Base-by-base conservation (phyloP, 768 basidiomycete genomes). In the Lentinula aciculospora region DNA sequence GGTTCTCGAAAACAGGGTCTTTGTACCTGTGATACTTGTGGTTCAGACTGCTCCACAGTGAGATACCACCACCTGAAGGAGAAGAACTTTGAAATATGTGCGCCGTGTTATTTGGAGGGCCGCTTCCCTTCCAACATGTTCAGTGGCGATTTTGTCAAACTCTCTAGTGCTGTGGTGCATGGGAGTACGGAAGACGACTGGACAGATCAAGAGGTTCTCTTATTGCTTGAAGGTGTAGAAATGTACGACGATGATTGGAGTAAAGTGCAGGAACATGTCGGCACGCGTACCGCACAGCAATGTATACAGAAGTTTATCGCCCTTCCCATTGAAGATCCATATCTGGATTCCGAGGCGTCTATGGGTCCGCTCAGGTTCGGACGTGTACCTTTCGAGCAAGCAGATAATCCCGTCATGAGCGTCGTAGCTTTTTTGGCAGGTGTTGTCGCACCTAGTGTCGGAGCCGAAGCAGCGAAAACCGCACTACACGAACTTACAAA, bases 231-330 rank as follows among this genome's bases (percentile, higher is more conserved):
- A 69, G 97, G 88, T 15, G 83, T 99, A 42, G 97, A 99, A 72
- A 97, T 99, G 92, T 93, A 86, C 69, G 94, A 97, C 63, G 96
- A 98, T 66, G 96, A 98, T 66, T 99, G 96, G 96, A 84, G 85
- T 21, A 81, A 84, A 49, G 86, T 98, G 61, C 89, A 95, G 63
- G 91, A 94, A 63, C 95, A 98, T 68, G 94, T 99, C 47, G 90
- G 89, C 12, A 91, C 94, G 25, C 79, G 96, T 44, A 86, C 88
- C 2, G 88, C 93, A 23, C 95, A 98, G 65, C 93, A 97, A 69
- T 98, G 97, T 68, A 89, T 99, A 64, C 85, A 88, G 64, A 91
- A 94, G 68, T 99, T 99, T 82, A 76, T 99, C 45, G 89, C 93
- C 68, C 74, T 98, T 31, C 97, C 97, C 1, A 99, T 99, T 65